phyloP scores from a whole-genome alignment of 305 asterid species.

The Fraxinus paxiana region DNA sequence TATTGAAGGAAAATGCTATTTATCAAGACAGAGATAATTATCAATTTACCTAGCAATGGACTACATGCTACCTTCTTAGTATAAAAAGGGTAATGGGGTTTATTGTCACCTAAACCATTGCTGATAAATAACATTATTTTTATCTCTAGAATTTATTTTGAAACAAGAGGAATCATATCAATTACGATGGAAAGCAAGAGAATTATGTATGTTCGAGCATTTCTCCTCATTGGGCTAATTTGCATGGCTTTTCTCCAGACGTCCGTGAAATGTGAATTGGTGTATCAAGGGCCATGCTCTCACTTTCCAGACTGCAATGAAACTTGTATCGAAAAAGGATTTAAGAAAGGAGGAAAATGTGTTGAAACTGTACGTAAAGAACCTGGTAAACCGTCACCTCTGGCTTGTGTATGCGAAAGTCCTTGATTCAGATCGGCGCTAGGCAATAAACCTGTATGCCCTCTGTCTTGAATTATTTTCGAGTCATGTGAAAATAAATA shows the following conservation, averaged over 20 bases:
- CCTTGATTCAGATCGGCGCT: background rate
- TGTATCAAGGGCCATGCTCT: slow-evolving; percentile 7
- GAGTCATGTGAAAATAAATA: background rate
- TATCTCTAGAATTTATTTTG: background rate
- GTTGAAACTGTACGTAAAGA: background rate
- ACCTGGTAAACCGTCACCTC: background rate
- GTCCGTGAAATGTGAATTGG: background rate
- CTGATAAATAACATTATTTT: background rate
- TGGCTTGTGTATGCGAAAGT: background rate
- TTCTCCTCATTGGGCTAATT: background rate
- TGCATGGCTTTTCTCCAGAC: background rate
- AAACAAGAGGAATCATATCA: background rate
- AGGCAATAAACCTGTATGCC: background rate
- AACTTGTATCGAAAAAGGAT: background rate
- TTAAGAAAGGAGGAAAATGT: slow-evolving; percentile 2
- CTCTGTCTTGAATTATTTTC: background rate
- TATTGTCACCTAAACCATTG: background rate
- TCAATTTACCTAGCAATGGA: background rate
- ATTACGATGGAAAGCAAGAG: background rate
- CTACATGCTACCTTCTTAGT: background rate
- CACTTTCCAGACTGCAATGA: slow-evolving; percentile 16
- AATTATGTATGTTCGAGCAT: background rate
- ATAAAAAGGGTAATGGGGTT: background rate
- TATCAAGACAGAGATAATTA: too few relatives aligned
- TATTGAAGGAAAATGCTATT: background rate